Conservation (phyloP, 768 basidiomycete species). For the Termitomyces bulborhizus region DNA sequence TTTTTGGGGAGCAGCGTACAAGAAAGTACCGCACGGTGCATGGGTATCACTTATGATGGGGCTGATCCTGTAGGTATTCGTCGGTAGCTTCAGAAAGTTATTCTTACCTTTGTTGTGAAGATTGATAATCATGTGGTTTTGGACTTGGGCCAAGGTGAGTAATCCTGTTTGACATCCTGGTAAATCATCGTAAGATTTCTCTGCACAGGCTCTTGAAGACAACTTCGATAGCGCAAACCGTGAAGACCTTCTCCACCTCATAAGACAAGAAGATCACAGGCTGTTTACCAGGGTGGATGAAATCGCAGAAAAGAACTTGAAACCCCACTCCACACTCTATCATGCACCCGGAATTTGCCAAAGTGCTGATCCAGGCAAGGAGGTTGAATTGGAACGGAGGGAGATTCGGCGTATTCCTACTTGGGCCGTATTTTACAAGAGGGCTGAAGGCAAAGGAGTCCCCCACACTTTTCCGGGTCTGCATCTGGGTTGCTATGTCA, state of each 20-base stretch:
- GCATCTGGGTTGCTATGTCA: not conserved
- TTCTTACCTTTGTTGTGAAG: constrained; percentile 17
- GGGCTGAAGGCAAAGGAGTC: constrained; percentile 45
- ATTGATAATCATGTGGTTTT: constrained; percentile 46
- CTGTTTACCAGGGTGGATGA: constrained; percentile 2
- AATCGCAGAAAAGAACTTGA: not conserved
- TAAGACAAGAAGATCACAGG: constrained; percentile 28
- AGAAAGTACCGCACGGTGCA: constrained; percentile 58
- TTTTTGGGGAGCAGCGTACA: constrained; percentile 61
- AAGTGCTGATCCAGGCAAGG: constrained; percentile 9
- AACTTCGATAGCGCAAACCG: constrained; percentile 52
- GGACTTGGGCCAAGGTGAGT: constrained; percentile 44
- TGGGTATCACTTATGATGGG: constrained; percentile 66
- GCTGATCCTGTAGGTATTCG: constrained; percentile 32
- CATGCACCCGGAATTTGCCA: constrained; percentile 16
- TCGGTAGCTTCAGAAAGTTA: not conserved
- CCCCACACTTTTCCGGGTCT: constrained; percentile 57
- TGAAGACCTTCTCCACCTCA: constrained; percentile 49
- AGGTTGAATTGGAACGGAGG: constrained; percentile 19
- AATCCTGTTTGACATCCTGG: not conserved
- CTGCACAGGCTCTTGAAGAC: constrained; percentile 45
- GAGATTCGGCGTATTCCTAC: constrained; percentile 37
- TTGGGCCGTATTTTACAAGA: constrained; percentile 54
- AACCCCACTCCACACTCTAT: constrained; percentile 5
- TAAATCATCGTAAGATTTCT: not conserved